Evolutionary conservation across 495 filamentous ascomycete species (phyloP), one percentile per base, ranked within the genome.

Genomic region (Amniculicola lignicola): DNA sequence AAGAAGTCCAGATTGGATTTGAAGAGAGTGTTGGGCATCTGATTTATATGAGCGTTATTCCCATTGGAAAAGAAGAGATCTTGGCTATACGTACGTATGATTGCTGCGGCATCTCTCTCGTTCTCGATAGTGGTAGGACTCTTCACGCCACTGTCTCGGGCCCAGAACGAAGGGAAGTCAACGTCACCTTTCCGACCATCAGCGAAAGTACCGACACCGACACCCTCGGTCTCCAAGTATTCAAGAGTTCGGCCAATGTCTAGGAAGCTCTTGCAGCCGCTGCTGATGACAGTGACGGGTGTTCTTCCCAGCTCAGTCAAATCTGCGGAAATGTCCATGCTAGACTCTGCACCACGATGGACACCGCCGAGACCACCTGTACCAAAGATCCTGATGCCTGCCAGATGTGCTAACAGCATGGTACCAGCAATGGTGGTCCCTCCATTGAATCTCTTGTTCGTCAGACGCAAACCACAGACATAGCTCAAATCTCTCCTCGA

Each of bases 241-340:
- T 98, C 93, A 1, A 98, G 76, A 1, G 93, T 98, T 49, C 86
- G 77, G 5, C 87, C 86, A 54, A 96, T 86, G 65, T 98, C 93
- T 9, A 98, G 73, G 68, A 98, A 98, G 62, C 93, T 90, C 72
- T 98, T 98, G 64, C 89, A 92, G 3, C 93, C 93, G 49, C 86
- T 88, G 68, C 85, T 87, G 23, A 97, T 77, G 7, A 98, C 91
- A 22, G 91, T 84, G 36, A 98, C 83, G 9, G 88, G 79, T 2
- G 93, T 98, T 24, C 90, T 79, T n/a, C 92, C 90, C 25, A 98
- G 80, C 72, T 98, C 93, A 3, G 88, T 96, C 48, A 98, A 76
- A 71, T 98, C 93, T 24, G 93, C 93, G 54, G 90, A 95, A 43
- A 97, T 83, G 67, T 98, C 93, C 82, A 96, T 85, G 0, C 86